Percentiles rank a stretch among this genome's conserved stretches.
These are phyloP conservation scores for Angomonas desouzai DNA, from an alignment of 208 protist species.

Conservation along the genomic window DNA sequence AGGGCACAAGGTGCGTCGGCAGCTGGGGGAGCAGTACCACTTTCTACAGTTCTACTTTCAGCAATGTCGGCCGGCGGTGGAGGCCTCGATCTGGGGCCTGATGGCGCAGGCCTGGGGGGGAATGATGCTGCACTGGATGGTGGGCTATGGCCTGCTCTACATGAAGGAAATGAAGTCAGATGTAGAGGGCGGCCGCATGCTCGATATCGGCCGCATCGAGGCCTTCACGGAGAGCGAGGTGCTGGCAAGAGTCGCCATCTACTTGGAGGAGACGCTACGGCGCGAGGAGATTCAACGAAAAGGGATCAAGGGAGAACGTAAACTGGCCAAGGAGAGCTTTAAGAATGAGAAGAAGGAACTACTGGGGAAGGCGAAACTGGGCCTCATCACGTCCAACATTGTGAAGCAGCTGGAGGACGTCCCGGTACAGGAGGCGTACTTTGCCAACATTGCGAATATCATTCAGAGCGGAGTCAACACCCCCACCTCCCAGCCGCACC, in stretches of 20 bases:
- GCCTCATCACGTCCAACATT: not conserved
- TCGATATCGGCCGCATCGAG: slow-evolving; percentile 3
- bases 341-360: not conserved
- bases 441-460: not conserved
- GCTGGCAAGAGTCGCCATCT: not conserved
- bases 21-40: slow-evolving; percentile 15
- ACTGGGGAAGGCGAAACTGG: not conserved
- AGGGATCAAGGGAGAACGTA: slow-evolving; percentile 4
- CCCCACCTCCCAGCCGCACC: not conserved
- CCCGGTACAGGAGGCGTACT: not conserved
- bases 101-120: slow-evolving; percentile 26
- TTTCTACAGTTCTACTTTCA: slow-evolving; percentile 30
- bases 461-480: not conserved
- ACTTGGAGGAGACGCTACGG: slow-evolving; percentile 1
- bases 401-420: not conserved
- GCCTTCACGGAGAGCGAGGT: not conserved
- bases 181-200: slow-evolving; percentile 9
- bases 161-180: slow-evolving; percentile 15
- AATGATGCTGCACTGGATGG: slow-evolving; percentile 30
- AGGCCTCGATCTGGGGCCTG: slow-evolving; percentile 28
- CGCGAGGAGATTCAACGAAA: slow-evolving; percentile 8
- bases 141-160: slow-evolving; percentile 29
- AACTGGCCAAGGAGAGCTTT: not conserved
- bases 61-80: slow-evolving; percentile 41
- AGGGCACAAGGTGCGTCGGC: slow-evolving; percentile 16